Conservation (phyloP, 352 stramenopile species). For the Globisporangium lucens region DNA sequence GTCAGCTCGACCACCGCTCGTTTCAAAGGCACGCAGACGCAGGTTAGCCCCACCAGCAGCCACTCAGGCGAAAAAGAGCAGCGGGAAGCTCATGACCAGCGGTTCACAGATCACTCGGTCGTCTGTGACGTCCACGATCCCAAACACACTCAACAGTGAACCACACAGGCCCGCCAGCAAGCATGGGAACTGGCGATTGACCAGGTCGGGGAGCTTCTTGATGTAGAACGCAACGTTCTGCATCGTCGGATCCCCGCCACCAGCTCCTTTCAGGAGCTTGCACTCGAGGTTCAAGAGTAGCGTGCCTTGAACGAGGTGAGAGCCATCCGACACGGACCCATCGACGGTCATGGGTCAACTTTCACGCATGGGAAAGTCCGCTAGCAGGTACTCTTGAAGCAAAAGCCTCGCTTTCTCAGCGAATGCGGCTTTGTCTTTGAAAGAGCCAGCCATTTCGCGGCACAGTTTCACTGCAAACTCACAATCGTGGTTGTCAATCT, state of each 20-base stretch:
- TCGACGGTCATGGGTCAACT: too few species aligned
- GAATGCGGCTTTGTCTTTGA: too few species aligned
- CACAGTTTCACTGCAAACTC: too few species aligned
- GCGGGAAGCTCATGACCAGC: slow-evolving; percentile 21
- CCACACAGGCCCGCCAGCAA: slow-evolving; percentile 28
- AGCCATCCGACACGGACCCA: too few species aligned
- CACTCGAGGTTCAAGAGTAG: slow-evolving; percentile 18
- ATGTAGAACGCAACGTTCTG: slow-evolving; percentile 23
- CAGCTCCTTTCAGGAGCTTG: slow-evolving; percentile 24
- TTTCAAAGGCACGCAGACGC: slow-evolving; percentile 21
- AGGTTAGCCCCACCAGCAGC: slow-evolving; percentile 18
- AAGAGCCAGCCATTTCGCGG: too few species aligned
- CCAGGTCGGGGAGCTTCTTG: slow-evolving; percentile 20
- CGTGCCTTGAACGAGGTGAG: too few species aligned
- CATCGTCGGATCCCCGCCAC: slow-evolving; percentile 22
- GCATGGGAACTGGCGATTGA: slow-evolving; percentile 23
- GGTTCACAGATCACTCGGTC: slow-evolving; percentile 25
- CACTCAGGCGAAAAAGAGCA: slow-evolving; percentile 25
- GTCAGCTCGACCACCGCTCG: slow-evolving; percentile 17
- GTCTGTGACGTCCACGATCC: slow-evolving; percentile 22
- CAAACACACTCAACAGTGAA: slow-evolving; percentile 22
- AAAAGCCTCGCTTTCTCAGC: too few species aligned
- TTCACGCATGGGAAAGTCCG: too few species aligned
- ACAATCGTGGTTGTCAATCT: too few species aligned
- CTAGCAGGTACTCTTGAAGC: too few species aligned